Percentiles rank a stretch among this genome's conserved stretches.
Evolutionary conservation across 305 asterid genomes (phyloP).

Genomic region (Fraxinus latifolia): DNA sequence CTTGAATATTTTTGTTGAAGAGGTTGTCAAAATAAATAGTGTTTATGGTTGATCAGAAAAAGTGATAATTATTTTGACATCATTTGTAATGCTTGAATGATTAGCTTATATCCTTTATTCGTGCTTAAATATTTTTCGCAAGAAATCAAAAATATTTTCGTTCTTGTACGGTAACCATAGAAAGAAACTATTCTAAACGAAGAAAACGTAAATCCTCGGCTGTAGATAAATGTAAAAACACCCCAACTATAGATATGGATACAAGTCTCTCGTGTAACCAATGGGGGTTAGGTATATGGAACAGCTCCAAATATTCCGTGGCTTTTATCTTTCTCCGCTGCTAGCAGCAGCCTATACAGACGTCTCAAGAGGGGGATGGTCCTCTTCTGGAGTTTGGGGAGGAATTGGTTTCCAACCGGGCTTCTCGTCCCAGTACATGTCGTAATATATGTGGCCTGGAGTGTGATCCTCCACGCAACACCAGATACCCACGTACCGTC

Average conservation of each 20-base stretch:
- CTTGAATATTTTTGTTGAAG: background rate
- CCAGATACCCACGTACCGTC: slow-evolving; percentile 79
- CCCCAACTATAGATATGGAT: background rate
- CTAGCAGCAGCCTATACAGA: background rate
- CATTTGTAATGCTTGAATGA: background rate
- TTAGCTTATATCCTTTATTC: background rate
- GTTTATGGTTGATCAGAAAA: background rate
- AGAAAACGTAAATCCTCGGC: background rate
- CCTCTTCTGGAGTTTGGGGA: slow-evolving; percentile 74
- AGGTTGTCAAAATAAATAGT: background rate
- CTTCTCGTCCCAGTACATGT: slow-evolving; percentile 94
- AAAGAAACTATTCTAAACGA: background rate
- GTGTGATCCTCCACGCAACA: slow-evolving; percentile 69
- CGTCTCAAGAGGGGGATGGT: slow-evolving; percentile 75
- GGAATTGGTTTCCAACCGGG: slow-evolving; percentile 80
- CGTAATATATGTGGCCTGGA: slow-evolving; percentile 90
- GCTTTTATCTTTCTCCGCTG: background rate
- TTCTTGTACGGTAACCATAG: background rate
- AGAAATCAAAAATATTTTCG: background rate
- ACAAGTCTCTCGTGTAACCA: background rate
- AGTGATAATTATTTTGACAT: background rate
- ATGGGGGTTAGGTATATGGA: background rate
- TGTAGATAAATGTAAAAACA: background rate
- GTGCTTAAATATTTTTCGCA: background rate
- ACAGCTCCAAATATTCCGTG: background rate